Conservation (phyloP, 768 basidiomycete genomes). For the Agaricus sinodeliciosus region DNA sequence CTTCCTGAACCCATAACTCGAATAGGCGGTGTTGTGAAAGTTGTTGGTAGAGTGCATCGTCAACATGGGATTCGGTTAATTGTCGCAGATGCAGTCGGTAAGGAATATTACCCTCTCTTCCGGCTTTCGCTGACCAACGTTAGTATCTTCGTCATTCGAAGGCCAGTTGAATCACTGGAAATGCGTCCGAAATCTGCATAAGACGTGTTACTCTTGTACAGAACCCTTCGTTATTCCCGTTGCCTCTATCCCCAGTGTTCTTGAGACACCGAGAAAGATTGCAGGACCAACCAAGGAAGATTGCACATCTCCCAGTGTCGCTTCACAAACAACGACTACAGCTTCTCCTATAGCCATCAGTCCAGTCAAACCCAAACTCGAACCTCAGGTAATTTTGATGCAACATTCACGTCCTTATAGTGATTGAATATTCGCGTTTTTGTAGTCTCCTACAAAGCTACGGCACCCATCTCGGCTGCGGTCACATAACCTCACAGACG, state of each 20-base stretch:
- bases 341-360: slow-evolving; percentile 21
- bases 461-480: slow-evolving; percentile 71
- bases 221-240: slow-evolving; percentile 47
- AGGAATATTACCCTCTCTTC: slow-evolving; percentile 12
- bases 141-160: slow-evolving; percentile 39
- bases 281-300: neutral
- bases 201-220: slow-evolving; percentile 38
- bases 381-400: slow-evolving; percentile 6
- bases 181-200: slow-evolving; percentile 45
- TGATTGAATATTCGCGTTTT: slow-evolving; percentile 12
- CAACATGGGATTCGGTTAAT: slow-evolving; percentile 40
- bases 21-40: slow-evolving; percentile 40
- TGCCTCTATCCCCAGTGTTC: neutral
- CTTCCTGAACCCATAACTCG: slow-evolving; percentile 31
- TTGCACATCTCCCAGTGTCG: slow-evolving; percentile 4
- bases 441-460: slow-evolving; percentile 38
- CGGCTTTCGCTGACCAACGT: neutral
- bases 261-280: slow-evolving; percentile 2
- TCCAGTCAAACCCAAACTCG: slow-evolving; percentile 19
- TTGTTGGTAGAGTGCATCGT: slow-evolving; percentile 38
- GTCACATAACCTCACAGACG: slow-evolving; percentile 58
- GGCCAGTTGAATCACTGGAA: slow-evolving; percentile 53
- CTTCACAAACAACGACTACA: slow-evolving; percentile 12
- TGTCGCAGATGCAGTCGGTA: slow-evolving; percentile 45
- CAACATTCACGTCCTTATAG: slow-evolving; percentile 12